Evolutionary conservation across 805 yeast genomes (phyloP).

Genomic region (Saccharomycopsis sp.): DNA sequence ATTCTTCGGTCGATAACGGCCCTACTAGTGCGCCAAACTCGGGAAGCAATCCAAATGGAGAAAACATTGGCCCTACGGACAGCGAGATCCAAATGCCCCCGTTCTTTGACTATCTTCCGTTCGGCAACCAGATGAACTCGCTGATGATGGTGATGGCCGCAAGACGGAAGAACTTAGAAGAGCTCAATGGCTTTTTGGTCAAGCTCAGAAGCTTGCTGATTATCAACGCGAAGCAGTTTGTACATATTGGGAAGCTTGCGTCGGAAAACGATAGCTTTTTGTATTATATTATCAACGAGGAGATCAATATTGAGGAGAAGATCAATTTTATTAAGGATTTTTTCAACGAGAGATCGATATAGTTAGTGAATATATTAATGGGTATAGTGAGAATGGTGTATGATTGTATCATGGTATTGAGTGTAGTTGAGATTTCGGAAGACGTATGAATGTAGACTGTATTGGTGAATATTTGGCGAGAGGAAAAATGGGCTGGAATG

Average conservation of each 20-base stretch:
- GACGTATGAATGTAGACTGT: no score
- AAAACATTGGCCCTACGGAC: not conserved
- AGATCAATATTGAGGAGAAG: constrained; percentile 18
- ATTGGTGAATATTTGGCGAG: no score
- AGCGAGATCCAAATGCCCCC: not conserved
- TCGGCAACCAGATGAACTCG: not conserved
- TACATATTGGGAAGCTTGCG: constrained; percentile 13
- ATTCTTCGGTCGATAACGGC: not conserved
- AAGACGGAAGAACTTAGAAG: constrained; percentile 17
- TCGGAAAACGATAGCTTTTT: constrained; percentile 18
- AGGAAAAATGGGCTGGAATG: no score
- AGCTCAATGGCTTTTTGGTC: constrained; percentile 14
- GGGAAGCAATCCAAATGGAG: not conserved
- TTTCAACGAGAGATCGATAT: not conserved
- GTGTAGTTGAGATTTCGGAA: no score
- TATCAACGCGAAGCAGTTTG: constrained; percentile 13
- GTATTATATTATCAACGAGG: constrained; percentile 17
- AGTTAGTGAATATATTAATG: no score
- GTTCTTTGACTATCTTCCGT: not conserved
- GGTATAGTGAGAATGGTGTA: no score
- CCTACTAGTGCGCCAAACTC: not conserved
- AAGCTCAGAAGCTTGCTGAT: constrained; percentile 13
- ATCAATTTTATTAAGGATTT: constrained; percentile 18
- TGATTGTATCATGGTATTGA: no score
- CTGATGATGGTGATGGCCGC: constrained; percentile 4